phyloP scores from a whole-genome alignment of 176 grass and related monocot species.

The Chloris gayana region DNA sequence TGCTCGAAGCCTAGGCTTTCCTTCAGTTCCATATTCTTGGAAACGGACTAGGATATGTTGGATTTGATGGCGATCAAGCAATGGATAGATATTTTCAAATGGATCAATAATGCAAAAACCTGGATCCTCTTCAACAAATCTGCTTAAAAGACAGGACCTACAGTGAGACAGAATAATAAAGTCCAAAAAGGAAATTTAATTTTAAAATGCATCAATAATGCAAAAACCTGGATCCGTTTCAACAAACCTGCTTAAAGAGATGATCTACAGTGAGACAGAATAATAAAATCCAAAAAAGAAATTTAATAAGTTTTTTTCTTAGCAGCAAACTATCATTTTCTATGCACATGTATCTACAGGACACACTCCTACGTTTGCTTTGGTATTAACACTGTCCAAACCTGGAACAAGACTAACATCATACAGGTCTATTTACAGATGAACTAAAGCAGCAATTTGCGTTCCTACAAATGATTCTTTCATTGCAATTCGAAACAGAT shows the following conservation, averaged over 20 bases:
- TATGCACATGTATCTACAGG: conserved; percentile 1
- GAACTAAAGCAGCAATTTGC: not conserved
- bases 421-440: conserved; percentile 2
- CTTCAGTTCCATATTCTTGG: conserved; percentile 53
- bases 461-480: not conserved
- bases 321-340: not conserved
- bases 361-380: conserved; percentile 2
- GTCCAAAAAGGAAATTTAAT: too few species aligned
- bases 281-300: not conserved
- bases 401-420: conserved; percentile 1
- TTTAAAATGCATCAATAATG: conserved; percentile 74
- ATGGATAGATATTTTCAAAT: conserved; percentile 78
- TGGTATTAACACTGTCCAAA: not conserved
- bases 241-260: conserved; percentile 59
- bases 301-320: conserved; percentile 2
- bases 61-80: conserved; percentile 89
- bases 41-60: conserved; percentile 78
- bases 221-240: conserved; percentile 65
- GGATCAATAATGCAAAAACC: conserved; percentile 74
- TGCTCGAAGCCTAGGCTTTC: conserved; percentile 64
- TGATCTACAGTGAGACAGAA: conserved; percentile 25
- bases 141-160: conserved; percentile 43
- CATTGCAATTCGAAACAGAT: not conserved
- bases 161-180: conserved; percentile 23
- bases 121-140: conserved; percentile 67